Percentiles rank a stretch among this genome's conserved stretches.
Evolutionary conservation across 2,329 filamentous ascomycete species (phyloP).

Genomic region (Aspergillus melleus): DNA sequence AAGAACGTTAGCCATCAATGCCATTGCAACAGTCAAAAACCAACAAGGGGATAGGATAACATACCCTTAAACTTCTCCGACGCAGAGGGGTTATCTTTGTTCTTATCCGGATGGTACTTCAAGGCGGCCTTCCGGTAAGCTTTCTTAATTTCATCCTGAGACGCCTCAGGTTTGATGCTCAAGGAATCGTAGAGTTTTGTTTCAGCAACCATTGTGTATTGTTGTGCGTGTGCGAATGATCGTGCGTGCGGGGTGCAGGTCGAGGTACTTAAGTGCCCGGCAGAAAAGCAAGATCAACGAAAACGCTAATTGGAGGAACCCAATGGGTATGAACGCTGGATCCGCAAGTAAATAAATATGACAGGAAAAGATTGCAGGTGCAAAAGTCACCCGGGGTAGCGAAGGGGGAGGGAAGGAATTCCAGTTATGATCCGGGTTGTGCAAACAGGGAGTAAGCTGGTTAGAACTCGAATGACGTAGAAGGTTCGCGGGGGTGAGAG

Average conservation of each 20-base stretch:
- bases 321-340: slow-evolving; percentile 12
- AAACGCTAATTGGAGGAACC: slow-evolving; percentile 11
- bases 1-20: neutral
- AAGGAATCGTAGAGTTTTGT: slow-evolving; percentile 92
- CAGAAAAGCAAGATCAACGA: neutral
- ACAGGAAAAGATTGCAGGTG: neutral
- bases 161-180: slow-evolving; percentile 72
- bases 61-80: slow-evolving; percentile 88
- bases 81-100: slow-evolving; percentile 83
- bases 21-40: neutral
- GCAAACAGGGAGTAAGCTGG: slow-evolving; percentile 4
- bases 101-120: slow-evolving; percentile 97
- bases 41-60: slow-evolving; percentile 16
- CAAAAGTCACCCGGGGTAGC: neutral
- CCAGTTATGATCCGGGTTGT: neutral
- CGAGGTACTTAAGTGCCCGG: neutral
- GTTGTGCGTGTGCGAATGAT: slow-evolving; percentile 10
- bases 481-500: slow-evolving; percentile 26
- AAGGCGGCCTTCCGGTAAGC: slow-evolving; percentile 79
- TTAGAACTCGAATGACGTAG: slow-evolving; percentile 36
- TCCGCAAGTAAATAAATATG: neutral
- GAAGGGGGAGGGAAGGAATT: neutral
- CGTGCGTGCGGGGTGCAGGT: neutral
- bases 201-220: slow-evolving; percentile 80
- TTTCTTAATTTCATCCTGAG: slow-evolving; percentile 96